phyloP scores from a whole-genome alignment of 768 basidiomycete genomes.

The Lactarius quietus region DNA sequence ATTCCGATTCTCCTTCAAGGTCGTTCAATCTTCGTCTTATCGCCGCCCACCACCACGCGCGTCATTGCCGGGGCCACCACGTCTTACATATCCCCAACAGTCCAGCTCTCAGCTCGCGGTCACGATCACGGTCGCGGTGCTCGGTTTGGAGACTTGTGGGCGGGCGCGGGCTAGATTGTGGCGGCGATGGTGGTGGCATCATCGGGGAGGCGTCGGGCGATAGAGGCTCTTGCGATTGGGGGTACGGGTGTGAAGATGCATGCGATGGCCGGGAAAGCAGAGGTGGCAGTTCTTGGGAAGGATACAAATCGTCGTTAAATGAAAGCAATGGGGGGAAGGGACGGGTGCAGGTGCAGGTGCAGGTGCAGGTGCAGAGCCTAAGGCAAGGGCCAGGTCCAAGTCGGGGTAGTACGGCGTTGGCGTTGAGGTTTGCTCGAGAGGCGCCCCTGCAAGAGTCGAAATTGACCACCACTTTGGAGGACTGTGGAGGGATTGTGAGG shows the following conservation, averaged over 20 bases:
- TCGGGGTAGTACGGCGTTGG: not conserved
- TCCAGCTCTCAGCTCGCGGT: not conserved
- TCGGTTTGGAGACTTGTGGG: not conserved
- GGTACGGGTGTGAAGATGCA: not conserved
- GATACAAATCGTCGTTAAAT: conserved; percentile 6
- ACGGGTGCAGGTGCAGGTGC: no score
- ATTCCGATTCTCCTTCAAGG: not conserved
- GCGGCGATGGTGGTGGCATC: not conserved
- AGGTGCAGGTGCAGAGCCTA: no score
- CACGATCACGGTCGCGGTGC: not conserved
- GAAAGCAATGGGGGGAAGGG: not conserved
- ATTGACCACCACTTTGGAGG: not conserved
- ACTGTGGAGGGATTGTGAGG: no score
- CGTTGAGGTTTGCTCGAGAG: not conserved
- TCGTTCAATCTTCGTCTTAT: not conserved
- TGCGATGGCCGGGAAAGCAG: not conserved
- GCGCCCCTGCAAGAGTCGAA: not conserved
- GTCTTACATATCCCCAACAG: no score
- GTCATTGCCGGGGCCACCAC: conserved; percentile 1
- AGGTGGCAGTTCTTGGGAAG: conserved; percentile 4
- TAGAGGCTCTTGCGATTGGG: not conserved
- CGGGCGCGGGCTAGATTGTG: not conserved
- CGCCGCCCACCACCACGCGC: not conserved
- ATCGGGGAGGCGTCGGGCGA: not conserved
- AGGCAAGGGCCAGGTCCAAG: not conserved